Evolutionary conservation across 768 basidiomycete species (phyloP), one percentile per base, ranked within the genome.

Genomic region (Kondoa malvinella): DNA sequence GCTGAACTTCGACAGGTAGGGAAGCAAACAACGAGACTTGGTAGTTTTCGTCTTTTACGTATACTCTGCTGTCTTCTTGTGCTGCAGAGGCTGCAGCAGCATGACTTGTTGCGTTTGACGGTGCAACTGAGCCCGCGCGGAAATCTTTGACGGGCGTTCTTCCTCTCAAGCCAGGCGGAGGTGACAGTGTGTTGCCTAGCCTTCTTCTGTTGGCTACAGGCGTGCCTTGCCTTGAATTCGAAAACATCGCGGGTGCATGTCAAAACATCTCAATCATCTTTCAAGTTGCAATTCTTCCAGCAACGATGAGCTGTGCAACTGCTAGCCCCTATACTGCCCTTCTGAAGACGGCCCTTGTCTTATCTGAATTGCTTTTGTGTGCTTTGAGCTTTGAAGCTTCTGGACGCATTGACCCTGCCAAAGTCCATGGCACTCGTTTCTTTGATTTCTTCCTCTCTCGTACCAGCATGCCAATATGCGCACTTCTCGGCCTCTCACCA

Each of bases 21-120:
- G 65, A 50, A 58, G 40, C 69, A 2, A 68, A 56, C 61, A 71
- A 66, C 0, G 68, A 58, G 4, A 73, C 69, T 26, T 56, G 27
- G 31, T 68, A 68, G 31, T 27, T 57, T 3, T 70, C 67, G 30
- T 71, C 71, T 56, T 34, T 65, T 8, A 71, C 72, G n/a, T 71
- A 66, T 15, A 70, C 64, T 61, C 66, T 67, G 56, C 69, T 27
- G 27, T 2, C 12, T 34, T 27, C 62, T 59, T 64, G 40, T 50
- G 40, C 40, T 8, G 40, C 40, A 50, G 40, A 50, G 40, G 40
- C 40, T 8, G 40, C 40, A 50, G 40, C 21, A 21, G 40, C 40
- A 8, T 8, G 12, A 21, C 12, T 50, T 8, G 40, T 8, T 8
- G 40, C 40, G 21, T 8, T 50, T 8, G 40, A 50, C 21, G 40